Conservation (phyloP, 768 basidiomycete species). For the Auriscalpium vulgare region DNA sequence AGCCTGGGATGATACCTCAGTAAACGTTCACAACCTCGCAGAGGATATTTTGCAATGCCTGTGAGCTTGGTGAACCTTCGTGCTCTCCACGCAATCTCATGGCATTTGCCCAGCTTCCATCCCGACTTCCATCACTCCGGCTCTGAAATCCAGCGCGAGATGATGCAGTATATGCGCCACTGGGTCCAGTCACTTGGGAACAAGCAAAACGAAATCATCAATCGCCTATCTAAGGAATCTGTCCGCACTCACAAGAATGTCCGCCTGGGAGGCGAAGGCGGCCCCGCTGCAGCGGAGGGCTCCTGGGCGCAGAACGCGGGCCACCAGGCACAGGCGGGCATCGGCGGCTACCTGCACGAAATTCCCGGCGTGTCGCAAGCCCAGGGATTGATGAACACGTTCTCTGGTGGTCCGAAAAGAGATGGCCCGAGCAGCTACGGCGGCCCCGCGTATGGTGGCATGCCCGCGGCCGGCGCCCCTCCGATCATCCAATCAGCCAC, state of each 20-base stretch:
- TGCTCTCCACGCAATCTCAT: not conserved
- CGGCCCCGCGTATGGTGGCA: not conserved
- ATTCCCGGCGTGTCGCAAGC: conserved; percentile 43
- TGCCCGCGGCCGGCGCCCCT: not conserved
- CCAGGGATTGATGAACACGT: conserved; percentile 23
- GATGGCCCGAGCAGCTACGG: not conserved
- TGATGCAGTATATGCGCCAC: conserved; percentile 57
- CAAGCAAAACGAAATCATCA: conserved; percentile 40
- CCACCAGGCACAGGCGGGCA: conserved; percentile 37
- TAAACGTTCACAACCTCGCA: conserved; percentile 46
- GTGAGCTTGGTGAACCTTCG: conserved; percentile 29
- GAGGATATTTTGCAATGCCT: conserved; percentile 63
- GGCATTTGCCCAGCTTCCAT: conserved; percentile 51
- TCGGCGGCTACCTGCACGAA: conserved; percentile 36
- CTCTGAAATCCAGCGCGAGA: conserved; percentile 65
- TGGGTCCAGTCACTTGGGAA: conserved; percentile 52
- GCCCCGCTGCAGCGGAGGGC: conserved; percentile 37
- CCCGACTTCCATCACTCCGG: conserved; percentile 66
- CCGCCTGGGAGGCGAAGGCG: conserved; percentile 47
- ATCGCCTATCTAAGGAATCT: conserved; percentile 52
- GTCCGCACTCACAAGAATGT: conserved; percentile 71
- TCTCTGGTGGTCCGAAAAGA: conserved; percentile 23
- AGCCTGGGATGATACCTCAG: conserved; percentile 71
- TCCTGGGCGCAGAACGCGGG: conserved; percentile 42
- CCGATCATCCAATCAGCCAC: not conserved